Evolutionary conservation across 2,329 filamentous ascomycete genomes (phyloP), one percentile per base, ranked within the genome.

Genomic region (Scedosporium apiospermum): DNA sequence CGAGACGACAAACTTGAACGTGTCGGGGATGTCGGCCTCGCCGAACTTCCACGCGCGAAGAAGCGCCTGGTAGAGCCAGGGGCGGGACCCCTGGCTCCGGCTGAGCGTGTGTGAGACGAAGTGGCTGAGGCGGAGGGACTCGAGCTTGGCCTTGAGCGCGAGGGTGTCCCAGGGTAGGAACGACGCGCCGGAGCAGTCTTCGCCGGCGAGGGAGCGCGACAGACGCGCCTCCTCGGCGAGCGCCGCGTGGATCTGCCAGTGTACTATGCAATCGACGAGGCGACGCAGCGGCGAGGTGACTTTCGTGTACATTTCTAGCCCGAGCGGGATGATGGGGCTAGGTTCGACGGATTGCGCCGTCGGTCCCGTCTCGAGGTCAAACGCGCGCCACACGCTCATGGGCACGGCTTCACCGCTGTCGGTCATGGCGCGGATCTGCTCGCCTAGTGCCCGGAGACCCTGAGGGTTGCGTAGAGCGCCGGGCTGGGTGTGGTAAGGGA

Each of bases 231-330:
- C 79, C 64, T 78, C 72, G 14, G 75, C 73, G 38, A 89, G 73
- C 9, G 83, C 80, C 5, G 80, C 81, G 68, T 87, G 81, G 65
- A 89, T 82, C 71, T 89, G 86, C 83, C 84, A 88, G 73, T 88
- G 86, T 1, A 82, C 79, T 38, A 89, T 70, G 57, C 89, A 73
- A 71, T 89, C 87, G 4, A 77, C 73, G 71, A 81, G 88, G 53
- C 87, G 81, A 41, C 87, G 83, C n/a, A 89, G 77, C 18, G 87
- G 87, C 59, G 83, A 87, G 6, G 87, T 89, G 46, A 81, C 81
- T 66, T 86, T 88, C 63, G 82, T 75, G 71, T 88, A 88, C 74
- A 82, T 81, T 62, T 84, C 78, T 1, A 82, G 69, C 18, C 86
- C 87, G 63, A 88, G 77, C 55, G 80, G 76, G 64, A 82, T 79